Evolutionary conservation across 306 rosid genomes (phyloP).

Genomic region (Astragalus glycyphyllos): DNA sequence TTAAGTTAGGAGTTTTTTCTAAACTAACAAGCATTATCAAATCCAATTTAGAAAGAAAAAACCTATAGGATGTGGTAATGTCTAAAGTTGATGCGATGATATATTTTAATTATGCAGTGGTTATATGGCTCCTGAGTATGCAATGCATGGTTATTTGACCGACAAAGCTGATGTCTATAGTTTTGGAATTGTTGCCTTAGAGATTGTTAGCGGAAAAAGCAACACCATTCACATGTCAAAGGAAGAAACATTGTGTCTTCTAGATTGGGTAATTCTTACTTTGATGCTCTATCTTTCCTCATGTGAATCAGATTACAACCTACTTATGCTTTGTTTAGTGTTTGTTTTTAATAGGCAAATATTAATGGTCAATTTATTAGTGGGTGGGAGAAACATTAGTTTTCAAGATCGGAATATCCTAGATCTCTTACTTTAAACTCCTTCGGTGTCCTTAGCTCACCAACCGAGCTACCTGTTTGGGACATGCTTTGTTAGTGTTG

Average conservation of each 20-base stretch:
- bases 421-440: too few species aligned
- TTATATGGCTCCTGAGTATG: conserved; percentile 68
- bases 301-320: not conserved
- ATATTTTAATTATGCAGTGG: conserved; percentile 31
- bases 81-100: not conserved
- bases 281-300: not conserved
- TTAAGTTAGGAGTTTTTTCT: too few species aligned
- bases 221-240: conserved; percentile 48
- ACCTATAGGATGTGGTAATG: too few species aligned
- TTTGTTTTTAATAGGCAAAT: too few species aligned
- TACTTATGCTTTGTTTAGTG: not conserved
- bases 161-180: conserved; percentile 84
- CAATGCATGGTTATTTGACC: conserved; percentile 71
- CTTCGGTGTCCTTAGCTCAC: too few species aligned
- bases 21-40: too few species aligned
- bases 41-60: too few species aligned
- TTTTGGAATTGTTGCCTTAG: conserved; percentile 64
- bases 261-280: conserved; percentile 49
- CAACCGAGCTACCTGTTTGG: too few species aligned
- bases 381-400: not conserved
- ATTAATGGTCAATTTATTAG: not conserved
- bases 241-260: conserved; percentile 45
- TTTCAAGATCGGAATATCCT: too few species aligned
- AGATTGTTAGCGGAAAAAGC: conserved; percentile 52
- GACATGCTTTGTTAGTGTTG: too few species aligned